Conservation (phyloP, 805 yeast genomes). For the Millerozyma acaciae region DNA sequence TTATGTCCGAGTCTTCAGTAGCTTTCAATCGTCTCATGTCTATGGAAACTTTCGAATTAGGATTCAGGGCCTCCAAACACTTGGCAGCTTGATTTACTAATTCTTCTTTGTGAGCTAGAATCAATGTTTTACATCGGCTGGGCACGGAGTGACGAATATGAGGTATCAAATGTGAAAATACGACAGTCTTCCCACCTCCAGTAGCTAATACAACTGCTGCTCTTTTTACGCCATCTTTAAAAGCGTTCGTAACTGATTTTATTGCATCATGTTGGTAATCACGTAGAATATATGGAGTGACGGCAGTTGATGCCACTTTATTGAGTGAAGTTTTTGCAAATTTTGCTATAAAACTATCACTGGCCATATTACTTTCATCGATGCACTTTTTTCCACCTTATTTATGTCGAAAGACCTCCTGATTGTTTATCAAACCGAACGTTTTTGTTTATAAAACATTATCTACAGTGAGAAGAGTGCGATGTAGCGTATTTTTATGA, state of each 20-base stretch:
- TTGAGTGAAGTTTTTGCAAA: too few relatives aligned
- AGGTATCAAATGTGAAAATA: constrained; percentile 58
- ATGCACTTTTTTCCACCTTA: too few relatives aligned
- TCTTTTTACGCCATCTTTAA: constrained; percentile 44
- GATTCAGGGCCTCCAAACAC: constrained; percentile 45
- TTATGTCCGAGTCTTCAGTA: constrained; percentile 50
- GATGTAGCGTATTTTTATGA: too few relatives aligned
- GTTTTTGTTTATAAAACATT: too few relatives aligned
- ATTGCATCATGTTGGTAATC: constrained; percentile 74
- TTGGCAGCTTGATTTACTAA: constrained; percentile 65
- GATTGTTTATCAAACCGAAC: too few relatives aligned
- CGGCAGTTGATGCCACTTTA: too few relatives aligned
- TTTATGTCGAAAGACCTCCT: too few relatives aligned
- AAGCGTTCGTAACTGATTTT: constrained; percentile 45
- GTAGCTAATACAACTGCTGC: constrained; percentile 87
- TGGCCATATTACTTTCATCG: too few relatives aligned
- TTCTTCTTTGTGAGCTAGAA: constrained; percentile 81
- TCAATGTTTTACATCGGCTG: constrained; percentile 38
- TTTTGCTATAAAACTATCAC: too few relatives aligned
- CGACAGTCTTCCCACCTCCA: constrained; percentile 92
- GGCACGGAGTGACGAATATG: constrained; percentile 29
- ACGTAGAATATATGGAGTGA: constrained; percentile 16
- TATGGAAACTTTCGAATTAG: constrained; percentile 50
- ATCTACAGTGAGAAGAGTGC: too few relatives aligned
- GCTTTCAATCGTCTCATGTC: constrained; percentile 64